phyloP scores from a whole-genome alignment of 371 early-diverging fungal genomes.

The Rhizopus sp. region DNA sequence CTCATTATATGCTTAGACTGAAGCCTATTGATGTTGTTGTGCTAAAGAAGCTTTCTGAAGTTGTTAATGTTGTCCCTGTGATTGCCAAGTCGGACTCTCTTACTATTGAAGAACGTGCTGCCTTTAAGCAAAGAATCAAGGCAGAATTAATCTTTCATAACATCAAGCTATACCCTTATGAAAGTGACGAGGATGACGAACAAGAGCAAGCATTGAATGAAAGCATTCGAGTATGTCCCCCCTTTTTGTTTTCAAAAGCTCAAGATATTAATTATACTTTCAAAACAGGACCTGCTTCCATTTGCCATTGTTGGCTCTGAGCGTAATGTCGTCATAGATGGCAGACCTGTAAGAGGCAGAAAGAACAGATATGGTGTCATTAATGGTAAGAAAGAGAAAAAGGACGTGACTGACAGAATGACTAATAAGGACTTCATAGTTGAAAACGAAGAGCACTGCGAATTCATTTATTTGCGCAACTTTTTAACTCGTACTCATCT shows the following conservation, averaged over 20 bases:
- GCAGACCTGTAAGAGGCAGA: constrained; percentile 72
- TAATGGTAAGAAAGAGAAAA: constrained; percentile 28
- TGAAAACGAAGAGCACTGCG: constrained; percentile 75
- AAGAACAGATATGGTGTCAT: constrained; percentile 72
- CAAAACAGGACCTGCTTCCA: constrained; percentile 69
- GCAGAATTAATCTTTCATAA: constrained; percentile 92
- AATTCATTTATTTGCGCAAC: constrained; percentile 82
- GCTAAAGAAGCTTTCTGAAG: constrained; percentile 71
- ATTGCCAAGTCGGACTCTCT: constrained; percentile 89
- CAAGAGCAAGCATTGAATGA: constrained; percentile 75
- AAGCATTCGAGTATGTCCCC: constrained; percentile 58
- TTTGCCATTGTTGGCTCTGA: constrained; percentile 90
- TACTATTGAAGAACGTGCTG: constrained; percentile 74
- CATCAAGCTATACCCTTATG: constrained; percentile 88
- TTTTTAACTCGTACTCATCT: constrained; percentile 86
- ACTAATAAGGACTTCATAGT: constrained; percentile 37
- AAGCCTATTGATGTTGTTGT: constrained; percentile 81
- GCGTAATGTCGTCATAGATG: constrained; percentile 79
- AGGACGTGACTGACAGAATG: too few relatives aligned
- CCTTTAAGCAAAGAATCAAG: constrained; percentile 80
- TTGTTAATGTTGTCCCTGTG: constrained; percentile 81
- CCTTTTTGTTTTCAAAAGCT: too few relatives aligned
- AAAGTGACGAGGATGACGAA: constrained; percentile 80
- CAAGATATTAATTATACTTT: not conserved
- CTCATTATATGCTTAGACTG: constrained; percentile 44